phyloP scores from a whole-genome alignment of 1,139 yeast genomes.

The Zhuliangozyma blackwelliae region DNA sequence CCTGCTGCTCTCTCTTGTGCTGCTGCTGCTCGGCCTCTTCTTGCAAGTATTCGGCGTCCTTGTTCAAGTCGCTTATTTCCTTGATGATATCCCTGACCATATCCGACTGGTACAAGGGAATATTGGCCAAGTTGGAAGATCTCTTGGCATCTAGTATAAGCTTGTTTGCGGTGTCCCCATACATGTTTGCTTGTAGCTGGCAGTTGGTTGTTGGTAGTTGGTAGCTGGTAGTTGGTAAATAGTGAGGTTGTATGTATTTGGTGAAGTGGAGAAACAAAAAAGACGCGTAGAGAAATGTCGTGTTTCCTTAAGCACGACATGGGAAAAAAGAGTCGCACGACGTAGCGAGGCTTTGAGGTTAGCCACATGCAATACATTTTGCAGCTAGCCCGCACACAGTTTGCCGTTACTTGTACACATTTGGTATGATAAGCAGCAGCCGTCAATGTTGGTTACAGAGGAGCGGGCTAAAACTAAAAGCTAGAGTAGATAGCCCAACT shows the following conservation, averaged over 20 bases:
- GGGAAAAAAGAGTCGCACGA: background rate
- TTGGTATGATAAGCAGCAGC: no score
- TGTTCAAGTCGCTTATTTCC: conserved; percentile 56
- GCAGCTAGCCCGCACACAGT: no score
- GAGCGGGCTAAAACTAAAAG: no score
- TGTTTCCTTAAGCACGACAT: background rate
- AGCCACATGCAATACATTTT: no score
- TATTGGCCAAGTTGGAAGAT: conserved; percentile 56
- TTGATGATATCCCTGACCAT: conserved; percentile 61
- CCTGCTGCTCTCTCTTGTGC: conserved; percentile 1
- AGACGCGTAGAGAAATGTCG: background rate
- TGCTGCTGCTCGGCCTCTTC: background rate
- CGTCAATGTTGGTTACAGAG: no score
- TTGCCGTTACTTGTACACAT: no score
- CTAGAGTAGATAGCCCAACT: no score
- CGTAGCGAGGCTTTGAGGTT: no score
- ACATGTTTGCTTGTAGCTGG: conserved; percentile 45
- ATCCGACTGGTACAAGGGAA: conserved; percentile 75
- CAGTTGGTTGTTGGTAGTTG: no score
- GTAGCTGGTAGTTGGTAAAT: no score
- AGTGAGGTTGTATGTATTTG: no score
- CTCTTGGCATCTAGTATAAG: conserved; percentile 82
- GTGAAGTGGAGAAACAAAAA: background rate
- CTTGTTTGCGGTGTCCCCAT: conserved; percentile 84
- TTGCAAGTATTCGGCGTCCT: conserved; percentile 41